These are phyloP conservation scores for Lotmaria passim DNA, from an alignment of 208 protist species.

Conservation along the genomic window DNA sequence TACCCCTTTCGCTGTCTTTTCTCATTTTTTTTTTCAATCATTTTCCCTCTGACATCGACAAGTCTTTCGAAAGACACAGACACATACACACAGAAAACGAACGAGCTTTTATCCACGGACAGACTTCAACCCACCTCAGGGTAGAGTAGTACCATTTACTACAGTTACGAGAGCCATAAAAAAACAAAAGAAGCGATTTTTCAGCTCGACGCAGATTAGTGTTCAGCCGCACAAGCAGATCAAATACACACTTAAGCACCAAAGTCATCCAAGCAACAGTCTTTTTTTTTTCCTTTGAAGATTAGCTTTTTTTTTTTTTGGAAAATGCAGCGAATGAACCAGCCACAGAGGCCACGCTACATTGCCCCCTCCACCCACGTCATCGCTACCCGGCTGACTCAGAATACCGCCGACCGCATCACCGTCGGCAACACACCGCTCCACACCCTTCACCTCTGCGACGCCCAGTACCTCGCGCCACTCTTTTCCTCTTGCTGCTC, in stretches of 20 bases:
- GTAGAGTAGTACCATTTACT: background rate
- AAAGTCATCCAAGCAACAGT: too few species aligned
- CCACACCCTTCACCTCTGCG: constrained; percentile 44
- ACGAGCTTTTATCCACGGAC: too few species aligned
- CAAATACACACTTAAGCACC: too few species aligned
- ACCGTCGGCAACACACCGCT: constrained; percentile 60
- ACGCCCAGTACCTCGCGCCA: constrained; percentile 44
- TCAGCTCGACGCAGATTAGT: too few species aligned
- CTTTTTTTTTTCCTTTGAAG: background rate
- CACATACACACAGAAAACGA: too few species aligned
- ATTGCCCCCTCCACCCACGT: constrained; percentile 22
- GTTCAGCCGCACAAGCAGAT: too few species aligned
- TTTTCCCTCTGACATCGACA: too few species aligned
- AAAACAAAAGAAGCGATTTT: too few species aligned
- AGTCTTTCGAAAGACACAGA: too few species aligned
- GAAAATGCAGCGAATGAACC: too few species aligned
- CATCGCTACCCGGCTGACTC: constrained; percentile 23
- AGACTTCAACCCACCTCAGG: too few species aligned
- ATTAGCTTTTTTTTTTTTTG: background rate
- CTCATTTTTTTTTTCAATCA: constrained; percentile 2
- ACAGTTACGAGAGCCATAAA: background rate
- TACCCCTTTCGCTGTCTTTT: too few species aligned
- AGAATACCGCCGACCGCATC: constrained; percentile 45
- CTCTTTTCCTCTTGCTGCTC: constrained; percentile 51
- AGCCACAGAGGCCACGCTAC: constrained; percentile 6